Conservation (phyloP, 345 rosid species). For the Sonneratia caseolaris region DNA sequence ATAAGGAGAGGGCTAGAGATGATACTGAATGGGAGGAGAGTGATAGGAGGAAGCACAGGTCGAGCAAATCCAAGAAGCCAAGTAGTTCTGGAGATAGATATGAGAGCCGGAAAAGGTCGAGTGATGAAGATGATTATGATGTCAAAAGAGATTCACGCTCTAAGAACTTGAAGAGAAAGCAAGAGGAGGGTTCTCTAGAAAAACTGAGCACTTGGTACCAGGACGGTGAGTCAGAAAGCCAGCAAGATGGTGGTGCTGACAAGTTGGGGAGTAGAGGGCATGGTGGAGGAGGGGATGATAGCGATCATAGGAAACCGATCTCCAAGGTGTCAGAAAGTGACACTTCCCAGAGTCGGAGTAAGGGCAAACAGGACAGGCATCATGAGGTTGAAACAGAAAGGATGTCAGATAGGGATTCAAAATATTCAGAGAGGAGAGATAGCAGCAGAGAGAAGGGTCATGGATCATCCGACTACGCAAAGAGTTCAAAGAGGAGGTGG, state of each 20-base stretch:
- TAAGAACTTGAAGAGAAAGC: constrained; percentile 62
- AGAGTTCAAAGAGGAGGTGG: constrained; percentile 78
- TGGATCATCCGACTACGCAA: constrained; percentile 48
- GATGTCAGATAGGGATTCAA: constrained; percentile 46
- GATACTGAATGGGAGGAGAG: constrained; percentile 48
- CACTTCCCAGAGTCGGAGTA: constrained; percentile 39
- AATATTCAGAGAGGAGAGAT: constrained; percentile 56
- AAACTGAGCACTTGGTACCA: constrained; percentile 82
- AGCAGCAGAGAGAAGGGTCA: constrained; percentile 60
- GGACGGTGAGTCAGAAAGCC: constrained; percentile 71
- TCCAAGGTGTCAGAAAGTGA: constrained; percentile 51
- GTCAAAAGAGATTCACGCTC: constrained; percentile 34
- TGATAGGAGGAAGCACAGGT: constrained; percentile 57
- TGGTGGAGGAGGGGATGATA: constrained; percentile 31
- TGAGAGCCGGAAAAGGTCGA: constrained; percentile 57
- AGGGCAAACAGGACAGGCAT: constrained; percentile 62
- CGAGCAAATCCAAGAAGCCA: constrained; percentile 49
- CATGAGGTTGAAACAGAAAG: constrained; percentile 45
- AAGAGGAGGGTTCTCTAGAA: constrained; percentile 88
- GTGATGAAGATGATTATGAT: constrained; percentile 66
- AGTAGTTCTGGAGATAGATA: constrained; percentile 45
- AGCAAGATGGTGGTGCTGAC: constrained; percentile 52
- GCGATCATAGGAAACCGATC: constrained; percentile 48
- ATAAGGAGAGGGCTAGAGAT: constrained; percentile 38
- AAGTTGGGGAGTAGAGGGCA: constrained; percentile 42